phyloP scores from a whole-genome alignment of 768 basidiomycete species.

The Suillus decipiens region DNA sequence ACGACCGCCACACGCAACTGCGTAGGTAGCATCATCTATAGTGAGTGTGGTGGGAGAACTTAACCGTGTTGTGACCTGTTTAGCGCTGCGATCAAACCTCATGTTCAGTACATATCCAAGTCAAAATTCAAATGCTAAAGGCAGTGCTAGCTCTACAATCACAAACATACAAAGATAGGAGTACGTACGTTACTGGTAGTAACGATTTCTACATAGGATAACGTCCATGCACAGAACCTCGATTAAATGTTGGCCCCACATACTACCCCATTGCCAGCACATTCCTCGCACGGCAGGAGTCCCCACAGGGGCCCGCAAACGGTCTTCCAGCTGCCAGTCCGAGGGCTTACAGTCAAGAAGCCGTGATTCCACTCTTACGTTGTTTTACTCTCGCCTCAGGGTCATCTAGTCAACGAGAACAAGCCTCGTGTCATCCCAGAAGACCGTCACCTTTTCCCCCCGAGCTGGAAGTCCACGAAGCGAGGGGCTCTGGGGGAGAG shows the following conservation, averaged over 20 bases:
- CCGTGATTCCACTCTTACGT: conserved; percentile 51
- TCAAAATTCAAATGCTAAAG: background rate
- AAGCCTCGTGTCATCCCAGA: conserved; percentile 21
- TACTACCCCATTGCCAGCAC: conserved; percentile 83
- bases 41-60: background rate
- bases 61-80: background rate
- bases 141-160: background rate
- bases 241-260: conserved; percentile 67
- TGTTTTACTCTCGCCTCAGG: conserved; percentile 26
- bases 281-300: conserved; percentile 77
- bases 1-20: conserved; percentile 46
- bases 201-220: background rate
- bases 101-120: background rate
- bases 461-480: conserved; percentile 3
- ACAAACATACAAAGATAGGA: background rate
- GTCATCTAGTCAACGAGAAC: conserved; percentile 14
- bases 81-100: background rate
- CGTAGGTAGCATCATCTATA: conserved; percentile 17
- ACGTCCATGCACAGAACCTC: conserved; percentile 1
- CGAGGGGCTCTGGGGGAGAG: background rate
- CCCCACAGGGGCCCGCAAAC: conserved; percentile 68
- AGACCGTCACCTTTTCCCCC: conserved; percentile 10
- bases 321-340: conserved; percentile 10
- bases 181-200: background rate
- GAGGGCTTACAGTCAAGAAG: conserved; percentile 9